A percentile compares a stretch with the other conserved stretches of the same genome.
These are phyloP conservation scores for Galeopsis tetrahit DNA, from an alignment of 257 asterid genomes.

Conservation along the genomic window DNA sequence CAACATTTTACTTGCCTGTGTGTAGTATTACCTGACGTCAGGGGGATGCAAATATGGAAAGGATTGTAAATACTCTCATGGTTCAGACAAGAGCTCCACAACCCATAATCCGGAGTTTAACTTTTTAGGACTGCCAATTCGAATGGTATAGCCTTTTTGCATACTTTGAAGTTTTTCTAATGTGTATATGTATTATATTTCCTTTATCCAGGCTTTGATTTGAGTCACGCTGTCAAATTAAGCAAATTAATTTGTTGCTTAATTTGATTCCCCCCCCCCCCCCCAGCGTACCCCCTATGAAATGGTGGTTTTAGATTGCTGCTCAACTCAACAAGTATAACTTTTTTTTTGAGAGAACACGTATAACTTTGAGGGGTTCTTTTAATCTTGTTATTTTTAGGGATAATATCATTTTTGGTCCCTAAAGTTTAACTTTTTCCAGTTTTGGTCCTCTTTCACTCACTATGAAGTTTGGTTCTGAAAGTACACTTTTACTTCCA, in stretches of 20 bases:
- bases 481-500: too few species aligned
- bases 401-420: too few species aligned
- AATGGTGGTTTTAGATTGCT: constrained; percentile 22
- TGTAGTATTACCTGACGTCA: constrained; percentile 75
- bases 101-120: constrained; percentile 48
- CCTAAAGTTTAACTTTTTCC: too few species aligned
- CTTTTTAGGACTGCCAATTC: constrained; percentile 78
- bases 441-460: too few species aligned
- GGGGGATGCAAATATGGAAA: constrained; percentile 83
- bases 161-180: constrained; percentile 20
- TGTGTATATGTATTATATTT: constrained; percentile 23
- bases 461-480: too few species aligned
- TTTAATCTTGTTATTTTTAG: too few species aligned
- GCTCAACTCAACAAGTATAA: too few species aligned
- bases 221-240: background rate
- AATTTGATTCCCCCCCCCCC: too few species aligned
- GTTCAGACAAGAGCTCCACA: constrained; percentile 42
- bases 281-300: background rate
- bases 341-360: too few species aligned
- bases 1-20: constrained; percentile 26
- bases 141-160: constrained; percentile 52
- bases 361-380: too few species aligned
- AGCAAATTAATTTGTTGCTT: background rate
- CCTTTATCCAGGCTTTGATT: constrained; percentile 27
- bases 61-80: constrained; percentile 70